phyloP scores from a whole-genome alignment of 1,284 basidiomycete species.

The Malassezia obtusa region DNA sequence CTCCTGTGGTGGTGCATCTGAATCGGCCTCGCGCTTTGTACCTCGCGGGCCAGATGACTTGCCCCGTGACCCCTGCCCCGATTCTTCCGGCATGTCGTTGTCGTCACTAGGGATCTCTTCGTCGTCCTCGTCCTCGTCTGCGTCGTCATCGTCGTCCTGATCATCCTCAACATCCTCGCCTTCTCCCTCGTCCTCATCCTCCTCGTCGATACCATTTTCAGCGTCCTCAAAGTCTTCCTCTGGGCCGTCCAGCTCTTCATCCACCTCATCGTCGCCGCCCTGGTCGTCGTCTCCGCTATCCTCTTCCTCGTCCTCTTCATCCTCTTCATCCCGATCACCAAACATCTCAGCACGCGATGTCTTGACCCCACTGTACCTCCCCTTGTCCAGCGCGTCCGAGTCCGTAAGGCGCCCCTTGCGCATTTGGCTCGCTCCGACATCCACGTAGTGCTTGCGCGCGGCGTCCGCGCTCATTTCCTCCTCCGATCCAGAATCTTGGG shows the following conservation, averaged over 20 bases:
- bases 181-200: constrained; percentile 15
- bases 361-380: constrained; percentile 27
- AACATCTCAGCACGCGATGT: constrained; percentile 30
- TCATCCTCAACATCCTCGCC: constrained; percentile 8
- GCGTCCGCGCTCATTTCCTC: constrained; percentile 15
- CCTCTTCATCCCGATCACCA: constrained; percentile 18
- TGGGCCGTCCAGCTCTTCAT: constrained; percentile 12
- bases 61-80: too few species aligned
- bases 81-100: background rate
- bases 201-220: constrained; percentile 13
- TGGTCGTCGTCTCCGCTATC: constrained; percentile 7
- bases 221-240: constrained; percentile 11
- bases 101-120: background rate
- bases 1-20: background rate
- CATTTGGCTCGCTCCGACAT: constrained; percentile 27
- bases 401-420: constrained; percentile 29
- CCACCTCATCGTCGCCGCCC: constrained; percentile 3
- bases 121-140: background rate
- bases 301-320: constrained; percentile 1
- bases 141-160: constrained; percentile 13
- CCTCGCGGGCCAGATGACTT: too few species aligned
- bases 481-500: background rate
- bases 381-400: constrained; percentile 21
- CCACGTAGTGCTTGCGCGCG: constrained; percentile 32
- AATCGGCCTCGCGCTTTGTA: background rate